phyloP scores from a whole-genome alignment of 2,329 filamentous ascomycete species.

The Penicillium hordei region DNA sequence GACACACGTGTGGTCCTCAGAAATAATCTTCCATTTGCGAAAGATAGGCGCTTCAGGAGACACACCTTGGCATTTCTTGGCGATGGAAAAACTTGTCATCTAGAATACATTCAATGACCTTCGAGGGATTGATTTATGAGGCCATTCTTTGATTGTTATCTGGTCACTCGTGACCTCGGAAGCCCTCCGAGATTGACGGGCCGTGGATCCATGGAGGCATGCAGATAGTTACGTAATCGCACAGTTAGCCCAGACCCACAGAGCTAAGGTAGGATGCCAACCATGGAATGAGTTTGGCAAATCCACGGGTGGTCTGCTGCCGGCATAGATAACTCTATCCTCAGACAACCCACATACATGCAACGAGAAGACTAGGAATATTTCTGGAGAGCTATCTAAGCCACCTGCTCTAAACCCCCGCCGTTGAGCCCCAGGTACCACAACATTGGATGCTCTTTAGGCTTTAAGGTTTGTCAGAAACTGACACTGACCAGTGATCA shows the following conservation, averaged over 20 bases:
- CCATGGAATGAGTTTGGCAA: neutral
- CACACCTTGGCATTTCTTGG: neutral
- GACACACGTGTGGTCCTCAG: neutral
- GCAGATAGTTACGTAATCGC: neutral
- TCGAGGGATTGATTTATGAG: neutral
- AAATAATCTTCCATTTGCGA: neutral
- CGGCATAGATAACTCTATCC: neutral
- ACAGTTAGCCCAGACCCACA: neutral
- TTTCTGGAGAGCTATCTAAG: neutral
- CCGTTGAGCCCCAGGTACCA: neutral
- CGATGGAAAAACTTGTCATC: neutral
- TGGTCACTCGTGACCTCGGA: neutral
- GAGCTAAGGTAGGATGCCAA: neutral
- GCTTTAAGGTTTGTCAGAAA: neutral
- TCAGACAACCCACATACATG: neutral
- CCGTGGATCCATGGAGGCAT: too few relatives aligned
- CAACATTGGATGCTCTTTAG: neutral
- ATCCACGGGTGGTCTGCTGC: neutral
- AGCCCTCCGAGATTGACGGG: neutral
- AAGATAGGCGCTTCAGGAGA: neutral
- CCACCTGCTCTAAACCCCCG: neutral
- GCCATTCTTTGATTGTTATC: neutral
- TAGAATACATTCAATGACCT: neutral
- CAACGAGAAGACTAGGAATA: neutral
- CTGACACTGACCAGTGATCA: neutral